Conservation (phyloP, 495 filamentous ascomycete species). For the Acidiella bohemica region DNA sequence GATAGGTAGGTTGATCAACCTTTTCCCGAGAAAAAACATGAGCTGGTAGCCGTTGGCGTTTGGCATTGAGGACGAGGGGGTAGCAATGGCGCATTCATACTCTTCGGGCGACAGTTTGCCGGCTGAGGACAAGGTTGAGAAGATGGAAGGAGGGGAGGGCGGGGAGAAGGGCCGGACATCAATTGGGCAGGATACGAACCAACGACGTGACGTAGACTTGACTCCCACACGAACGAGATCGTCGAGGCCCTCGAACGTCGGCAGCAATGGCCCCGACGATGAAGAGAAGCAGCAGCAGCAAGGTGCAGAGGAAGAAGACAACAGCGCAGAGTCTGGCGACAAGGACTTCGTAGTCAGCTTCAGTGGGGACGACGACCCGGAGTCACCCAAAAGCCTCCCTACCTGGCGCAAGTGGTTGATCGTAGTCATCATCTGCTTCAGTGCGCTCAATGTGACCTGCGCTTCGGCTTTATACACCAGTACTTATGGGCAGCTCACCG, state of each 20-base stretch:
- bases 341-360: conserved; percentile 50
- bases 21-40: no score
- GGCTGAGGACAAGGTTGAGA: no score
- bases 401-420: conserved; percentile 64
- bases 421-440: conserved; percentile 52
- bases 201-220: no score
- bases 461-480: conserved; percentile 79
- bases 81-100: no score
- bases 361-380: conserved; percentile 58
- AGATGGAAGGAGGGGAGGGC: not conserved
- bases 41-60: no score
- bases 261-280: not conserved
- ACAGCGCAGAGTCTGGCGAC: not conserved
- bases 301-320: not conserved
- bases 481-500: conserved; percentile 68
- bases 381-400: conserved; percentile 55
- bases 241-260: no score
- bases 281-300: not conserved
- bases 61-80: no score
- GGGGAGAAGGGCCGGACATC: no score
- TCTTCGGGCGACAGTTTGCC: no score
- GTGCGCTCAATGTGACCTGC: conserved; percentile 76
- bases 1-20: no score
- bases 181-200: no score
- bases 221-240: no score